A percentile compares a stretch with the other conserved stretches of the same genome.
Conservation (phyloP, 129 eudicot genomes). For the Centrapalus pauciflorus region DNA sequence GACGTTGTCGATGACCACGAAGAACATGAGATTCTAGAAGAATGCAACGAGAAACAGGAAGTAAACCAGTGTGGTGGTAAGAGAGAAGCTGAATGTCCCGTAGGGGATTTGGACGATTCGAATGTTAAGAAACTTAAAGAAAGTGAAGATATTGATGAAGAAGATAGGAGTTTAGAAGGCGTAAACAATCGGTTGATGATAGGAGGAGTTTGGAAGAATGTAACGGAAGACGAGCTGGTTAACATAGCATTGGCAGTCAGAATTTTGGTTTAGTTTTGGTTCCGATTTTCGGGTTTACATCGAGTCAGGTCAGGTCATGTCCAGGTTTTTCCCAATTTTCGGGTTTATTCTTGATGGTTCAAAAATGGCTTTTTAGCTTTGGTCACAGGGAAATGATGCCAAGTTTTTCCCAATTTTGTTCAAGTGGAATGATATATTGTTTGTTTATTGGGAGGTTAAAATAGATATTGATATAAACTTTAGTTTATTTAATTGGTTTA, state of each 20-base stretch:
- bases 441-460: too few relatives aligned
- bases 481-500: too few relatives aligned
- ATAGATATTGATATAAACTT: too few relatives aligned
- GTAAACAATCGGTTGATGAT: conserved; percentile 43
- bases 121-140: conserved; percentile 35
- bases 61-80: conserved; percentile 25
- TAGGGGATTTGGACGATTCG: conserved; percentile 33
- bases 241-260: conserved; percentile 45
- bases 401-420: too few relatives aligned
- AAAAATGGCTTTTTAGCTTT: too few relatives aligned
- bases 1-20: conserved; percentile 21
- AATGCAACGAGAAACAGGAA: conserved; percentile 6
- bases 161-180: conserved; percentile 1
- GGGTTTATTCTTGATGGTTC: too few relatives aligned
- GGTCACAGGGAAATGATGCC: too few relatives aligned
- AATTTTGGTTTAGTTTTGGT: conserved; percentile 43
- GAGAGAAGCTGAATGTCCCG: conserved; percentile 47
- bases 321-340: too few relatives aligned
- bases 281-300: neutral
- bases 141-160: conserved; percentile 11
- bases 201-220: conserved; percentile 65
- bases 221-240: conserved; percentile 40
- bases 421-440: too few relatives aligned
- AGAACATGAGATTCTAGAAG: conserved; percentile 15
- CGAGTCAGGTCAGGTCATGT: too few relatives aligned